A percentile compares a stretch with the other conserved stretches of the same genome.
Conservation (phyloP, 2,329 filamentous ascomycete species). For the Aureobasidium sp. region DNA sequence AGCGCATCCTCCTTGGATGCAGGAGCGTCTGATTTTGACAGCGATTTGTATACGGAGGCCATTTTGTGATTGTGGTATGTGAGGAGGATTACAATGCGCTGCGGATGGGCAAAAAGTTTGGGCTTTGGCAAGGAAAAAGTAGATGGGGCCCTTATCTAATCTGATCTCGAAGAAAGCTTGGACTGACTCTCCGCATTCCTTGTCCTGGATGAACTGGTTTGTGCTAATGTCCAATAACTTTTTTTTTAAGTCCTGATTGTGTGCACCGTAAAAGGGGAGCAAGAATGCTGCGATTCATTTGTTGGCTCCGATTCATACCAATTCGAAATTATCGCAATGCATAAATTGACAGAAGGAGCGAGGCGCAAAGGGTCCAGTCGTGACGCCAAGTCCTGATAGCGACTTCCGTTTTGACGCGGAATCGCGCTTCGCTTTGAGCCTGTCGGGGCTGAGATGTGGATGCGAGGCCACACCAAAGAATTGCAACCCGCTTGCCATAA, state of each 20-base stretch:
- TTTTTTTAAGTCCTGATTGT: background rate
- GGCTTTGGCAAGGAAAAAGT: background rate
- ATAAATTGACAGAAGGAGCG: background rate
- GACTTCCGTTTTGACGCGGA: slow-evolving; percentile 15
- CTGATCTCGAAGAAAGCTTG: background rate
- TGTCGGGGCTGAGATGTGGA: slow-evolving; percentile 5
- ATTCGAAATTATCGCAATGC: background rate
- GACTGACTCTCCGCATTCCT: slow-evolving; percentile 9
- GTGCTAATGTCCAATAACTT: background rate
- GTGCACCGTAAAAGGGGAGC: background rate
- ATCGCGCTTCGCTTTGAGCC: slow-evolving; percentile 7
- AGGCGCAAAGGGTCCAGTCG: background rate
- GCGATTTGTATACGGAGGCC: slow-evolving; percentile 51
- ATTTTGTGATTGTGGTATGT: slow-evolving; percentile 28
- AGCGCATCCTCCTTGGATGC: slow-evolving; percentile 27
- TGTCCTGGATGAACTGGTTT: background rate
- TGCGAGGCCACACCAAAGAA: background rate
- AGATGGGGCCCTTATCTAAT: slow-evolving; percentile 1
- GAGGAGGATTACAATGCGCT: background rate
- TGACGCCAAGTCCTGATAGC: slow-evolving; percentile 10
- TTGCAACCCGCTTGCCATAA: background rate
- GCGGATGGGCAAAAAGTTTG: slow-evolving; percentile 1
- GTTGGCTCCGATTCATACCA: too few relatives aligned
- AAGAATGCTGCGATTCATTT: background rate
- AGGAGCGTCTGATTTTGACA: slow-evolving; percentile 35